These are phyloP conservation scores for Gigaspora rosea DNA, from an alignment of 192 early-diverging fungal genomes.

Conservation along the genomic window DNA sequence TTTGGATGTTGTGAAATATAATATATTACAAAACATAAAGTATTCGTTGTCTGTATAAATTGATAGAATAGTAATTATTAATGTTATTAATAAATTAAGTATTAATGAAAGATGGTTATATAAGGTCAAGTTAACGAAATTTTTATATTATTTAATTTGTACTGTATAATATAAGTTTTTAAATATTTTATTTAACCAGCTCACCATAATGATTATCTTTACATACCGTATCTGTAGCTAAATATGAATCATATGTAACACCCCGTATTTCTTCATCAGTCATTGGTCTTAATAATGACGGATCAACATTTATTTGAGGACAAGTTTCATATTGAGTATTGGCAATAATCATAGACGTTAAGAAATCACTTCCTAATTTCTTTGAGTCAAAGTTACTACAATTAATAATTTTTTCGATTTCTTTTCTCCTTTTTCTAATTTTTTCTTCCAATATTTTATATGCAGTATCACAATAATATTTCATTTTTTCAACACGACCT, in stretches of 20 bases:
- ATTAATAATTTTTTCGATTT: conserved; percentile 11
- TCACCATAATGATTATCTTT: neutral
- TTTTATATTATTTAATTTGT: too few species aligned
- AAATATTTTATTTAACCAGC: too few species aligned
- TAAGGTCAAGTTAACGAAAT: too few species aligned
- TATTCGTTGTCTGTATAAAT: too few species aligned
- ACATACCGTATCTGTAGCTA: conserved; percentile 8
- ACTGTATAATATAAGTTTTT: too few species aligned
- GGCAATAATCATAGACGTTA: conserved; percentile 17
- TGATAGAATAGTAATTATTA: neutral
- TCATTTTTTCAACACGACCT: neutral
- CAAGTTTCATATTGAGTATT: conserved; percentile 5
- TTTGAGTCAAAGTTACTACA: neutral
- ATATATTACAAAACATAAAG: conserved; percentile 8
- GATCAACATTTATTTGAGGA: conserved; percentile 5
- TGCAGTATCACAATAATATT: neutral
- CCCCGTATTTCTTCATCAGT: conserved; percentile 18
- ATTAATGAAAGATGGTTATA: too few species aligned
- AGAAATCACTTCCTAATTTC: neutral
- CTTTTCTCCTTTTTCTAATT: conserved; percentile 22
- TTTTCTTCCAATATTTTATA: conserved; percentile 11
- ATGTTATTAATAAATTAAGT: neutral
- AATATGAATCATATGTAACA: neutral
- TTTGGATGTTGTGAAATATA: conserved; percentile 2
- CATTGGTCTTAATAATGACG: conserved; percentile 7